Conservation (phyloP, 352 stramenopile species). For the Elongisporangium senticosum region DNA sequence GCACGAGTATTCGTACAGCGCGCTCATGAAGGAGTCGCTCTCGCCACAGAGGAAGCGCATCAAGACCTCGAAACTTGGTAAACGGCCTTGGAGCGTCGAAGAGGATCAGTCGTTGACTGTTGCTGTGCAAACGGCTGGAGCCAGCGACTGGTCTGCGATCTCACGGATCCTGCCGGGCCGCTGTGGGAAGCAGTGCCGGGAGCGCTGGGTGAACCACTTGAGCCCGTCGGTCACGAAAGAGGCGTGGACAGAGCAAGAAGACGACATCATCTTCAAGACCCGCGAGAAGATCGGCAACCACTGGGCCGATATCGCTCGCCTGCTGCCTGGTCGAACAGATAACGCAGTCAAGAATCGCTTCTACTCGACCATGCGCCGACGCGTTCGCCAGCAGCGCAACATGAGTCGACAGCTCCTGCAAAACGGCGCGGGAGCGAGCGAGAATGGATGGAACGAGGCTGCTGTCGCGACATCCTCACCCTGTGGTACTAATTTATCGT, state of each 20-base stretch:
- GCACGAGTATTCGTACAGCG: constrained; percentile 1
- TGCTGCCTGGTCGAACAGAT: constrained; percentile 92
- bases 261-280: constrained; percentile 81
- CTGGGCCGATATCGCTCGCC: constrained; percentile 96
- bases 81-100: constrained; percentile 54
- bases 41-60: constrained; percentile 58
- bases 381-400: constrained; percentile 49
- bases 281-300: constrained; percentile 90
- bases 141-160: constrained; percentile 92
- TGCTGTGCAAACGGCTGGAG: constrained; percentile 45
- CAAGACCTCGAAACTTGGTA: constrained; percentile 58
- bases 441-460: background rate
- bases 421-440: background rate
- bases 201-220: constrained; percentile 97
- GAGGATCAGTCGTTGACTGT: constrained; percentile 56
- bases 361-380: constrained; percentile 76
- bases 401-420: constrained; percentile 8
- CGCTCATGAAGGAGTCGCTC: constrained; percentile 27
- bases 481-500: background rate
- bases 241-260: constrained; percentile 91
- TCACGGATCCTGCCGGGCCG: constrained; percentile 88
- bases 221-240: constrained; percentile 93
- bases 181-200: constrained; percentile 95
- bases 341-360: constrained; percentile 97
- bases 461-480: background rate